phyloP scores from a whole-genome alignment of 106 monocot species.

The Chionographis japonica region DNA sequence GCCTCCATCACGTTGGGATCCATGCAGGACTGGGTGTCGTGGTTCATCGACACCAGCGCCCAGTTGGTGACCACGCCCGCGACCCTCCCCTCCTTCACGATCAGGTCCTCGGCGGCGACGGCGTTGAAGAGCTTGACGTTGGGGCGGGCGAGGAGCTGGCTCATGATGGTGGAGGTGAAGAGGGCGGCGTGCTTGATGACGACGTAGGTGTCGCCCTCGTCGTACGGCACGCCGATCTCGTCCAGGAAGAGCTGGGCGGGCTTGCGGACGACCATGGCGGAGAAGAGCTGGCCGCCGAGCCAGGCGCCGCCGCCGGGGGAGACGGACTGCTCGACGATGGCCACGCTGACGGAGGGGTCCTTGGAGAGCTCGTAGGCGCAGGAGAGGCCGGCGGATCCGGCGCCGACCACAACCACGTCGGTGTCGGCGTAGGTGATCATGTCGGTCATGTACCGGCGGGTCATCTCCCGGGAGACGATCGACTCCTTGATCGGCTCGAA shows the following conservation, averaged over 20 bases:
- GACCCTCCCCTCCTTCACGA: conserved; percentile 78
- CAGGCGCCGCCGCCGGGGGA: conserved; percentile 98
- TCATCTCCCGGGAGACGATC: conserved; percentile 93
- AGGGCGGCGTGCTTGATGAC: conserved; percentile 86
- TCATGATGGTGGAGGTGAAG: conserved; percentile 94
- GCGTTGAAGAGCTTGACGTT: conserved; percentile 99
- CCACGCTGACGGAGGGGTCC: conserved; percentile 63
- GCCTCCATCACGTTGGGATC: conserved; percentile 97
- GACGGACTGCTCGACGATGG: conserved; percentile 92
- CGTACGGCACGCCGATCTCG: conserved; percentile 71
- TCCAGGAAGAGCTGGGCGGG: conserved; percentile 89
- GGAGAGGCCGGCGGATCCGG: conserved; percentile 85
- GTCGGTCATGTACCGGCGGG: conserved; percentile 96
- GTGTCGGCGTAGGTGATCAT: conserved; percentile 98
- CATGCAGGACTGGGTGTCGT: conserved; percentile 95
- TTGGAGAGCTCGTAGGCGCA: conserved; percentile 94
- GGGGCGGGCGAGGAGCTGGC: conserved; percentile 63
- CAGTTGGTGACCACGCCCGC: conserved; percentile 93
- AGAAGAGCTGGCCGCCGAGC: conserved; percentile 99
- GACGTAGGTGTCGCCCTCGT: conserved; percentile 77
- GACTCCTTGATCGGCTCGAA: conserved; percentile 93
- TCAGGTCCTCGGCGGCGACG: conserved; percentile 88
- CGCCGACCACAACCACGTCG: conserved; percentile 85
- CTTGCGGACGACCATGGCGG: conserved; percentile 97
- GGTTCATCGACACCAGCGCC: conserved; percentile 97